Conservation (phyloP, 768 basidiomycete genomes). For the Ephemerocybe angulata region DNA sequence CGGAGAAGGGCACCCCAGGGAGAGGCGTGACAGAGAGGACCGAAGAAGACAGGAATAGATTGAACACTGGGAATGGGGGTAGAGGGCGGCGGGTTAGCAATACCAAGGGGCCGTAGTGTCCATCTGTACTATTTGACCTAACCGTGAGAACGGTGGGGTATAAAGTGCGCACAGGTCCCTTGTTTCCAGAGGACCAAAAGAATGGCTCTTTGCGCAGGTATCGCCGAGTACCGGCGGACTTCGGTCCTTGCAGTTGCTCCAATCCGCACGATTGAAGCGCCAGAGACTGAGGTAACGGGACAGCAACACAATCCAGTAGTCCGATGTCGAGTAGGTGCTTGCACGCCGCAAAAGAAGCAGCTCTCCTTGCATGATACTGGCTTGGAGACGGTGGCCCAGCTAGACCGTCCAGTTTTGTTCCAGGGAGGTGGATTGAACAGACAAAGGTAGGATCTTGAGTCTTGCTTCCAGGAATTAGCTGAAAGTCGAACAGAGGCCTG, state of each 20-base stretch:
- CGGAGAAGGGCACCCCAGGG: slow-evolving; percentile 46
- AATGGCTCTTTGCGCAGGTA: slow-evolving; percentile 59
- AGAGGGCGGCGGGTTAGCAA: slow-evolving; percentile 67
- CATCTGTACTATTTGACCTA: slow-evolving; percentile 22
- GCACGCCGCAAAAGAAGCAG: slow-evolving; percentile 59
- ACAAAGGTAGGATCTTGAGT: slow-evolving; percentile 26
- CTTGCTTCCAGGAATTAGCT: slow-evolving; percentile 24
- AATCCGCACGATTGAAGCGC: slow-evolving; percentile 10
- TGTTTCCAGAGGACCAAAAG: slow-evolving; percentile 57
- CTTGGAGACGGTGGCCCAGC: slow-evolving; percentile 44
- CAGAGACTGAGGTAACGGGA: slow-evolving; percentile 32
- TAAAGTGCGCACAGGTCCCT: slow-evolving; percentile 30
- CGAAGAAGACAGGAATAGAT: slow-evolving; percentile 55
- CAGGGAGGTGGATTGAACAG: slow-evolving; percentile 49
- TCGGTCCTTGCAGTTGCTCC: slow-evolving; percentile 20
- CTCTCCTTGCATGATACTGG: slow-evolving; percentile 51
- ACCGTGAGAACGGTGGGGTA: slow-evolving; percentile 56
- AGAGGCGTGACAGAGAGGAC: slow-evolving; percentile 40
- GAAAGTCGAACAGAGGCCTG: slow-evolving; percentile 37
- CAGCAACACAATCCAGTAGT: slow-evolving; percentile 47
- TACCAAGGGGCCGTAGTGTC: slow-evolving; percentile 44
- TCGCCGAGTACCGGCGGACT: slow-evolving; percentile 41
- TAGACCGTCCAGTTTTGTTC: slow-evolving; percentile 37
- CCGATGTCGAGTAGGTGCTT: slow-evolving; percentile 45
- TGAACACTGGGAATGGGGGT: slow-evolving; percentile 52